Percentiles rank a stretch among this genome's conserved stretches.
Evolutionary conservation across 2,329 filamentous ascomycete species (phyloP).

Genomic region (Diaporthe sp.): DNA sequence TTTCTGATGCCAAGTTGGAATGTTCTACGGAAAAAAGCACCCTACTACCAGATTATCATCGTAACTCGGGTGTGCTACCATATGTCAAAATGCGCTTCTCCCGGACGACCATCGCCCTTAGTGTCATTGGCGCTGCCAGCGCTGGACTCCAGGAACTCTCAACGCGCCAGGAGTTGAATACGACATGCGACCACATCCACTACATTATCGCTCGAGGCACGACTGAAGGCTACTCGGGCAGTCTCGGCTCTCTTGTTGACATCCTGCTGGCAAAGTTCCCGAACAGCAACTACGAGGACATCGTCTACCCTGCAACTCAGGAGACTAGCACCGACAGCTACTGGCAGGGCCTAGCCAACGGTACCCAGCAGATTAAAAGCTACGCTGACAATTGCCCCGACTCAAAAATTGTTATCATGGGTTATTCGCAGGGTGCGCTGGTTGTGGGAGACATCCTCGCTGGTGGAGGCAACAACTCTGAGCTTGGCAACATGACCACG

Average conservation of each 20-base stretch:
- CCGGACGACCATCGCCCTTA: not conserved
- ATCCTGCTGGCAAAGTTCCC: constrained; percentile 9
- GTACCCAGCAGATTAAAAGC: constrained; percentile 1
- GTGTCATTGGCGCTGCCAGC: not conserved
- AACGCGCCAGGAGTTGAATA: not conserved
- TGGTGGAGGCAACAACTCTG: constrained; percentile 16
- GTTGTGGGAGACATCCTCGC: constrained; percentile 23
- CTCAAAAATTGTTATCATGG: constrained; percentile 8
- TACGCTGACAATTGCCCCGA: constrained; percentile 27
- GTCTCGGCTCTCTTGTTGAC: constrained; percentile 7
- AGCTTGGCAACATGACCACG: constrained; percentile 19
- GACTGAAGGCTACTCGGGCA: not conserved
- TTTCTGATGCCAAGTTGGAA: no score
- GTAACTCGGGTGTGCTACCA: not conserved
- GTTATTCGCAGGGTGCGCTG: constrained; percentile 25
- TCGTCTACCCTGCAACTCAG: constrained; percentile 33
- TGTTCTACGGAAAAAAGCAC: no score
- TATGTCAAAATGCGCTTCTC: not conserved
- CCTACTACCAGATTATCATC: not conserved
- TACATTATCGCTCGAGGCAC: constrained; percentile 31
- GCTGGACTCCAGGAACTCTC: not conserved
- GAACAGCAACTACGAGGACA: constrained; percentile 31
- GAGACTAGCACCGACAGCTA: constrained; percentile 29
- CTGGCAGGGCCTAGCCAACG: constrained; percentile 2
- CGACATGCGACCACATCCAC: not conserved